Evolutionary conservation across 129 eudicot genomes (phyloP).

Genomic region (Centella asiatica): DNA sequence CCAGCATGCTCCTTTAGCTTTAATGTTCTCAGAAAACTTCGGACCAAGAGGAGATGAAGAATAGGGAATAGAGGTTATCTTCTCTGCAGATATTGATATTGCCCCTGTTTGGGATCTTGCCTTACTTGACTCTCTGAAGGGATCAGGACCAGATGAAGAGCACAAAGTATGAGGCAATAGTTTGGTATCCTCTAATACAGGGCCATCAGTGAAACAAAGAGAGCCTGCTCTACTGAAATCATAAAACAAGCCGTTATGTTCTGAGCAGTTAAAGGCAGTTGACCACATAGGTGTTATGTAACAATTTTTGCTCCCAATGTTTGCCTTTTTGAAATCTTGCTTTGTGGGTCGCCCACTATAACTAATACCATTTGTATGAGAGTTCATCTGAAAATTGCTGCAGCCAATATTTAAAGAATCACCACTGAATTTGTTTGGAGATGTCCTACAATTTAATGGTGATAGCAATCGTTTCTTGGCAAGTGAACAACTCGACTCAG

Average conservation of each 20-base stretch:
- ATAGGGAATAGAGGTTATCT: slow-evolving; percentile 21
- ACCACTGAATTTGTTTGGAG: slow-evolving; percentile 31
- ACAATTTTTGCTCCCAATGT: slow-evolving; percentile 31
- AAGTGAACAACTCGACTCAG: slow-evolving; percentile 29
- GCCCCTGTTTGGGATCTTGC: slow-evolving; percentile 18
- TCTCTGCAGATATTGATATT: slow-evolving; percentile 32
- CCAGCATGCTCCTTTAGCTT: slow-evolving; percentile 20
- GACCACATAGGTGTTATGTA: slow-evolving; percentile 24
- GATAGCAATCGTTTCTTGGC: slow-evolving; percentile 64
- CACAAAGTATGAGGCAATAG: slow-evolving; percentile 17
- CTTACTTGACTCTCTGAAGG: slow-evolving; percentile 22
- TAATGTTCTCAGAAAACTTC: slow-evolving; percentile 18
- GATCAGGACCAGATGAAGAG: slow-evolving; percentile 22
- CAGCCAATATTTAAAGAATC: slow-evolving; percentile 41
- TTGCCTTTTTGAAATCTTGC: slow-evolving; percentile 49
- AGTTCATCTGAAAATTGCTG: slow-evolving; percentile 8
- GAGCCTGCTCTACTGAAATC: slow-evolving; percentile 24
- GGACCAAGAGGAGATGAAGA: slow-evolving; percentile 70
- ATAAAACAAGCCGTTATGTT: slow-evolving; percentile 13
- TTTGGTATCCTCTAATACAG: slow-evolving; percentile 42
- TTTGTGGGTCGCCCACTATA: slow-evolving; percentile 14
- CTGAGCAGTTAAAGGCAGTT: slow-evolving; percentile 19
- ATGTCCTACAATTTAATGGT: slow-evolving; percentile 39
- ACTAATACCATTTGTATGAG: slow-evolving; percentile 17
- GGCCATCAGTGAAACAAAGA: slow-evolving; percentile 54